phyloP scores from a whole-genome alignment of 495 filamentous ascomycete genomes.

The Penicillium macrosclerotiorum region DNA sequence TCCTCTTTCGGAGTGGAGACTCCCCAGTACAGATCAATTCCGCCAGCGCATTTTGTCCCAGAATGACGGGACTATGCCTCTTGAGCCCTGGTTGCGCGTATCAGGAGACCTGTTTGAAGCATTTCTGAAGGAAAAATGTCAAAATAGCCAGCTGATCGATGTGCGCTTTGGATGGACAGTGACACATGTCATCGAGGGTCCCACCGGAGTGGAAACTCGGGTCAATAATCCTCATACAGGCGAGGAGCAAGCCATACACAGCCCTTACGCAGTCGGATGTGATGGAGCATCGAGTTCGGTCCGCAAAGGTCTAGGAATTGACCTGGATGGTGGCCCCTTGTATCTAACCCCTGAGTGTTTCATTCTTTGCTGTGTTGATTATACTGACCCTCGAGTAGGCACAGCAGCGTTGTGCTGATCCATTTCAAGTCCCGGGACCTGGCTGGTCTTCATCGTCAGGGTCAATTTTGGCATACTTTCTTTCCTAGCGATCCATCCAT shows the following conservation, averaged over 20 bases:
- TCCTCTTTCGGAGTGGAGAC: not conserved
- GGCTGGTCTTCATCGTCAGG: constrained; percentile 8
- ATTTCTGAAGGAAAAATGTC: not conserved
- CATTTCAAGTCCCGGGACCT: constrained; percentile 25
- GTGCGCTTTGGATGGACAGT: not conserved
- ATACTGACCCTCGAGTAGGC: too few relatives aligned
- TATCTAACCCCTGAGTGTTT: not conserved
- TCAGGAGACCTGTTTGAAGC: not conserved
- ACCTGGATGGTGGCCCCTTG: not conserved
- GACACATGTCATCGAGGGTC: not conserved
- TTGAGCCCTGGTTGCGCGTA: not conserved
- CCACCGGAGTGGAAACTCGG: not conserved
- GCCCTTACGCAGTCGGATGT: not conserved
- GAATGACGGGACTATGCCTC: constrained; percentile 1
- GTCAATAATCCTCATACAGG: not conserved
- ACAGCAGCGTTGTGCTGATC: constrained; percentile 2
- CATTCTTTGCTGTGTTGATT: too few relatives aligned
- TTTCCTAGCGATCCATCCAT: not conserved
- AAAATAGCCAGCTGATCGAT: not conserved
- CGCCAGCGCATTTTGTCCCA: not conserved
- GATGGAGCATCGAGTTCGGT: not conserved
- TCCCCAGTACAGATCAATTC: not conserved
- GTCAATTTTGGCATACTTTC: constrained; percentile 25
- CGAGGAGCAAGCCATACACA: not conserved
- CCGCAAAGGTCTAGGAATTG: not conserved